Evolutionary conservation across 805 yeast genomes (phyloP), one percentile per base, ranked within the genome.

Genomic region (Pichia thaimueangensis): DNA sequence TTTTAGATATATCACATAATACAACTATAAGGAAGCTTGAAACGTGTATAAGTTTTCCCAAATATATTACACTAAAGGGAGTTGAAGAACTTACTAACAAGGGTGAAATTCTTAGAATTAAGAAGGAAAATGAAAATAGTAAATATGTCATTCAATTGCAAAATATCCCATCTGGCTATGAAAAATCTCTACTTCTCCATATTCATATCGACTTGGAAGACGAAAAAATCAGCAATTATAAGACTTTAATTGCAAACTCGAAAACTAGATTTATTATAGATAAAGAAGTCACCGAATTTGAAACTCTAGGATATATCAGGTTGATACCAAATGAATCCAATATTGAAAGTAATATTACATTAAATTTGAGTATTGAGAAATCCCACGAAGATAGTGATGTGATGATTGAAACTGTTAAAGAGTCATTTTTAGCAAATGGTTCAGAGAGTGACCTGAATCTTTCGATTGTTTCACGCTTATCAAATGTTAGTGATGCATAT

Each of bases 401-500:
- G 5, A 16, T 3, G 3, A 5, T 29, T 11, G 9, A 15, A 8
- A 9, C 16, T 29, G 31, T 5, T 25, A 7, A 13, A 15, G 8
- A 24, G 5, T 10, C 23, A 38, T 7, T 19, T 7, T 8, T n/a
- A 17, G 12, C 21, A 8, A 29, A 19, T 19, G 22, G 25, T 13
- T 6, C 17, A 15, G 20, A 35, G 16, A 20, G 16, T 8, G 17
- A 22, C 6, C 25, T 55, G n/a, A 52, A 51, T 22, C 41, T 57
- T 23, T 47, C 60, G 1, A 56, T 59, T 29, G 45, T 53, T 17
- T 51, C 63, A 8, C 47, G 52, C 13, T 48, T 66, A 23, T 59
- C 71, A 2, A 55, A 61, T 2, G 53, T 60, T 30, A 60, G 60
- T 32, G 69, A 69, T 48, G 59, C 61, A 0, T 39, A 54, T 1